A percentile compares a stretch with the other conserved stretches of the same genome.
Evolutionary conservation across 106 monocot genomes (phyloP).

Genomic region (Triglochin maritima): DNA sequence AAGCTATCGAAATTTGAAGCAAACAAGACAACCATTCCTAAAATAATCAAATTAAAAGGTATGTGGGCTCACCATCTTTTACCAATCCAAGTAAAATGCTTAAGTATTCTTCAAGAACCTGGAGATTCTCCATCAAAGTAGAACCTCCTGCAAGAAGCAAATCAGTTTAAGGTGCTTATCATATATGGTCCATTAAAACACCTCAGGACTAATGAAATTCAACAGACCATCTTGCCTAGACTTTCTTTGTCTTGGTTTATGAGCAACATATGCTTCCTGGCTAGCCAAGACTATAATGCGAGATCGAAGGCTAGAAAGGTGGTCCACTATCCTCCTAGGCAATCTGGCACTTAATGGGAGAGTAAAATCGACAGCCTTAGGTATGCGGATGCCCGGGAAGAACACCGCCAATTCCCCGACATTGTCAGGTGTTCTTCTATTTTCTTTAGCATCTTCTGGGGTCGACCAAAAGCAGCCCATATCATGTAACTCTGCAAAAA

Average conservation of each 20-base stretch:
- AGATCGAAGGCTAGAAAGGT: slow-evolving; percentile 39
- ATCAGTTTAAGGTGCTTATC: not conserved
- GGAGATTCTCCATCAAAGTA: slow-evolving; percentile 41
- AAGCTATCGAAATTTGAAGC: slow-evolving; percentile 19
- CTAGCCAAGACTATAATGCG: slow-evolving; percentile 43
- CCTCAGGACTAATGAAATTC: not conserved
- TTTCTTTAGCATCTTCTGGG: slow-evolving; percentile 21
- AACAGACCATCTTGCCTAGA: slow-evolving; percentile 49
- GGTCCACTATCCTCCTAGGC: slow-evolving; percentile 36
- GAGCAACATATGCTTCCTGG: slow-evolving; percentile 31
- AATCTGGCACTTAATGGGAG: slow-evolving; percentile 22
- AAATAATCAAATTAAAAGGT: not conserved
- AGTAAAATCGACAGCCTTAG: slow-evolving; percentile 30
- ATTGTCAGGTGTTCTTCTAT: slow-evolving; percentile 29
- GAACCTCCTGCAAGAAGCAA: slow-evolving; percentile 33
- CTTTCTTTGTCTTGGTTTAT: slow-evolving; percentile 24
- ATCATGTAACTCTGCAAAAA: not conserved
- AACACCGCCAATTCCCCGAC: slow-evolving; percentile 56
- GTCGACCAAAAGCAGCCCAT: slow-evolving; percentile 63
- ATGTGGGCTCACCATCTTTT: slow-evolving; percentile 36
- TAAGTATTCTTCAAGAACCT: slow-evolving; percentile 59
- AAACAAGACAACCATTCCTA: not conserved
- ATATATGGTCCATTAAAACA: too few species aligned
- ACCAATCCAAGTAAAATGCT: slow-evolving; percentile 50
- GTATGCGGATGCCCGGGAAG: slow-evolving; percentile 51